Base-by-base conservation (phyloP, 768 basidiomycete species). In the Asterophora parasitica region DNA sequence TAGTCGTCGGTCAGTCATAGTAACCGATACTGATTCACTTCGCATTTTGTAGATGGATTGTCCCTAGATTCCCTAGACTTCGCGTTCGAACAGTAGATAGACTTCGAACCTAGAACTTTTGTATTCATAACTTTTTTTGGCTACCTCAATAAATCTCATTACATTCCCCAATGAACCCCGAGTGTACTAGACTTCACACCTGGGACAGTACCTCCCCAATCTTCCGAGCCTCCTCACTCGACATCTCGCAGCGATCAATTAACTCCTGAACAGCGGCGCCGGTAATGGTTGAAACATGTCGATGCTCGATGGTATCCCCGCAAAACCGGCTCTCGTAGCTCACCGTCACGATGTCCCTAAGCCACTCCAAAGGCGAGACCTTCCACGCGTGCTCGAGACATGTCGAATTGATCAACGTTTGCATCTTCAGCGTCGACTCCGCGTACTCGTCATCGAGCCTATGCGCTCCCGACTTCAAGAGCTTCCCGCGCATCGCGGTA, bases 401-500 rank as follows among this genome's bases (percentile, higher is more conserved):
- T n/a, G 49, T 13, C 13, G 43, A 40, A 34, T 10, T 58, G 16
- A 62, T 41, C 27, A 65, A 46, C 35, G 53, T 35, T 46, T 26
- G 44, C 23, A 67, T 26, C 16, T 46, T 57, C 44, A 11, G 23
- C 44, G 54, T 67, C 7, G 71, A 74, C 43, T 65, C 57, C 9
- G 57, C 48, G 45, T 72, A 73, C 40, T 59, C 66, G 6, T 48
- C 46, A 19, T 54, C 50, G 20, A 62, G 57, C 26, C 42, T 56
- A 26, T 59, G 39, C 13, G 31, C 35, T 0, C 60, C 48, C 0
- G 50, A 57, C 42, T 55, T 52, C 17, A 39, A 26, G 4, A 4
- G 28, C 50, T 46, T 50, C 45, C 70, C 61, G 20, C 55, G 54
- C 19, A 40, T 67, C 3, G 70, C 65, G 2, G 69, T 73, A 51